Conservation (phyloP, 2,329 filamentous ascomycete species). For the Botryotinia calthae region DNA sequence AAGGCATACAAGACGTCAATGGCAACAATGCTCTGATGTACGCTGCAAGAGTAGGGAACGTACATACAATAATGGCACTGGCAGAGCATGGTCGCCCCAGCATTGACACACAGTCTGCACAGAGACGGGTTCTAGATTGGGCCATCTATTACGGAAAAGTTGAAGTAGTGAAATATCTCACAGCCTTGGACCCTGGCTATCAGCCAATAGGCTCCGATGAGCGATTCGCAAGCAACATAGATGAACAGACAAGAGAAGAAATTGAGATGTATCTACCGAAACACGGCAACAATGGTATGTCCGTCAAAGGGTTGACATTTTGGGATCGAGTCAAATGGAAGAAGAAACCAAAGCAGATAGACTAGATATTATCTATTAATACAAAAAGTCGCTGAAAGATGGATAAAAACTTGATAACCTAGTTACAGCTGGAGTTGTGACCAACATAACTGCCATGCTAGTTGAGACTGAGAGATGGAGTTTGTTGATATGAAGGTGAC, state of each 20-base stretch:
- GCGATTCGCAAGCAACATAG: slow-evolving; percentile 11
- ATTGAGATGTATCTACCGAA: slow-evolving; percentile 14
- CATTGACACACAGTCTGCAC: neutral
- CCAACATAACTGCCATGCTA: neutral
- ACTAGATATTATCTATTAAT: neutral
- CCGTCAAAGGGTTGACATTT: slow-evolving; percentile 10
- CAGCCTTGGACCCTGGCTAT: slow-evolving; percentile 5
- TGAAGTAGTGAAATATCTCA: slow-evolving; percentile 14
- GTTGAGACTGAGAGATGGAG: neutral
- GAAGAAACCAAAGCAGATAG: neutral
- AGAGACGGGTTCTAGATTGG: slow-evolving; percentile 16
- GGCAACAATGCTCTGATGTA: slow-evolving; percentile 17
- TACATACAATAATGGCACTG: slow-evolving; percentile 8
- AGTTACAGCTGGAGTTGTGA: no score
- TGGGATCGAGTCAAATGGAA: slow-evolving; percentile 13
- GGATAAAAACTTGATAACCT: neutral
- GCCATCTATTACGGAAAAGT: slow-evolving; percentile 16
- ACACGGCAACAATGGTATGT: neutral
- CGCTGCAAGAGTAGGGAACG: slow-evolving; percentile 15
- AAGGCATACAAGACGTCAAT: slow-evolving; percentile 3
- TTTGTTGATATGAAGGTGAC: neutral
- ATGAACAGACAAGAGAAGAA: neutral
- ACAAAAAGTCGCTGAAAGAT: no score
- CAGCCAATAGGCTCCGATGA: slow-evolving; percentile 1
- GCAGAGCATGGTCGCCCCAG: slow-evolving; percentile 11